A percentile compares a stretch with the other conserved stretches of the same genome.
Evolutionary conservation across 768 basidiomycete genomes (phyloP).

Genomic region (Fomitopsis pulvina): DNA sequence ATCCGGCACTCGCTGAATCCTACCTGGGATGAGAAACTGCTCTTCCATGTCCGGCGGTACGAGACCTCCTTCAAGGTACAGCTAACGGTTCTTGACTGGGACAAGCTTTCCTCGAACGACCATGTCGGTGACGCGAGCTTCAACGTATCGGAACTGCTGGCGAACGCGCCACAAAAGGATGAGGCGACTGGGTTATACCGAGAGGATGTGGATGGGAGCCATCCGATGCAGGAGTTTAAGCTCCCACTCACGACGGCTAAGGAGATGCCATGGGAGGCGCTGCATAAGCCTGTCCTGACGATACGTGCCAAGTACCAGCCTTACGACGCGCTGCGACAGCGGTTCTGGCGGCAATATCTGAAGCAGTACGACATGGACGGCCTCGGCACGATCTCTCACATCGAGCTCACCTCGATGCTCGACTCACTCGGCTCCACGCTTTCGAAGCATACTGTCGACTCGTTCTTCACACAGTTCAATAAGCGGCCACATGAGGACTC

Average conservation of each 20-base stretch:
- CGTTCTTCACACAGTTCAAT: constrained; percentile 70
- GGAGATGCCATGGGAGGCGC: constrained; percentile 65
- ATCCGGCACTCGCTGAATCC: constrained; percentile 84
- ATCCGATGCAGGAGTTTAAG: constrained; percentile 67
- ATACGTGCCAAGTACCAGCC: constrained; percentile 92
- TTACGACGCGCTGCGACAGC: constrained; percentile 84
- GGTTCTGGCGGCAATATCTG: constrained; percentile 86
- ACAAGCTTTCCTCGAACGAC: constrained; percentile 87
- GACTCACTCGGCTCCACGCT: constrained; percentile 96
- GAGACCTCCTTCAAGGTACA: constrained; percentile 75
- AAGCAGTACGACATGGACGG: constrained; percentile 90
- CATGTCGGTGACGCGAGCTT: constrained; percentile 76
- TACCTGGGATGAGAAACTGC: constrained; percentile 88
- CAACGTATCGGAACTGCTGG: constrained; percentile 59
- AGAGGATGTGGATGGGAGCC: constrained; percentile 44
- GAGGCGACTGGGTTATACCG: constrained; percentile 47
- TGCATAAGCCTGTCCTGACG: constrained; percentile 60
- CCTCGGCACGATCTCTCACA: constrained; percentile 60
- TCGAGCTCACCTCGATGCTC: constrained; percentile 92
- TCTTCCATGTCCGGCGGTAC: constrained; percentile 90
- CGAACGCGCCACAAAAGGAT: constrained; percentile 41
- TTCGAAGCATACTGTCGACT: constrained; percentile 66
- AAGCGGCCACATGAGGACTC: constrained; percentile 64
- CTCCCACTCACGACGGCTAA: constrained; percentile 56
- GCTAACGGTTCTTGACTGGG: constrained; percentile 91